phyloP scores from a whole-genome alignment of 257 asterid genomes.

The Nemophila menziesii region DNA sequence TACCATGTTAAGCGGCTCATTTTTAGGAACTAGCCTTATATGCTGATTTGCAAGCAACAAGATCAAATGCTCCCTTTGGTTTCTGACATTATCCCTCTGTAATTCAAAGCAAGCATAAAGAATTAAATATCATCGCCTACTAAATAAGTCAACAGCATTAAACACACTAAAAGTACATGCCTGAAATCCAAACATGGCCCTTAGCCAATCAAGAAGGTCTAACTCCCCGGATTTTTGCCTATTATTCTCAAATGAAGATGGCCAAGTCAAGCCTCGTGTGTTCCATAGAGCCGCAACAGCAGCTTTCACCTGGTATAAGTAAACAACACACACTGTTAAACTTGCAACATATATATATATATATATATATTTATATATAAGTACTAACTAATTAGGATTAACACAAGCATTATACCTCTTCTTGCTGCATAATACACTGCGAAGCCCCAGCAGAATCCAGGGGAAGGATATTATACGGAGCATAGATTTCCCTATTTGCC shows the following conservation, averaged over 20 bases:
- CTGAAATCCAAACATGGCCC: conserved; percentile 99
- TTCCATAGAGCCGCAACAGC: conserved; percentile 62
- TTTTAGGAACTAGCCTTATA: conserved; percentile 79
- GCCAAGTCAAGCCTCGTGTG: conserved; percentile 71
- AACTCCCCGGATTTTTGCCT: conserved; percentile 70
- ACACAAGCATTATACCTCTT: conserved; percentile 48
- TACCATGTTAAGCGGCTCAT: conserved; percentile 78
- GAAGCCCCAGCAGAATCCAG: conserved; percentile 90
- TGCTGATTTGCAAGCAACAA: conserved; percentile 82
- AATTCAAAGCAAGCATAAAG: conserved; percentile 9
- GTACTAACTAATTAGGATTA: conserved; percentile 2
- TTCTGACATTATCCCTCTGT: conserved; percentile 93
- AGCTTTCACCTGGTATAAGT: conserved; percentile 65
- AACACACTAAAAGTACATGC: conserved; percentile 27
- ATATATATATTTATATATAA: too few species aligned
- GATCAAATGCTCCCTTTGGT: conserved; percentile 87
- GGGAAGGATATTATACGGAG: conserved; percentile 90
- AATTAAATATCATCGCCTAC: too few species aligned
- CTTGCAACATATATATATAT: too few species aligned
- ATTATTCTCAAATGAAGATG: conserved; percentile 72
- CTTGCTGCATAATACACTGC: conserved; percentile 96
- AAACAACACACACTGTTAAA: too few species aligned
- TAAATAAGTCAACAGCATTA: background rate
- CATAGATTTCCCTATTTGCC: conserved; percentile 84
- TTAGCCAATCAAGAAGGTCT: conserved; percentile 96